These are phyloP conservation scores for Aspergillus oerlinghausenensis DNA, from an alignment of 2,329 filamentous ascomycete species.

Conservation along the genomic window DNA sequence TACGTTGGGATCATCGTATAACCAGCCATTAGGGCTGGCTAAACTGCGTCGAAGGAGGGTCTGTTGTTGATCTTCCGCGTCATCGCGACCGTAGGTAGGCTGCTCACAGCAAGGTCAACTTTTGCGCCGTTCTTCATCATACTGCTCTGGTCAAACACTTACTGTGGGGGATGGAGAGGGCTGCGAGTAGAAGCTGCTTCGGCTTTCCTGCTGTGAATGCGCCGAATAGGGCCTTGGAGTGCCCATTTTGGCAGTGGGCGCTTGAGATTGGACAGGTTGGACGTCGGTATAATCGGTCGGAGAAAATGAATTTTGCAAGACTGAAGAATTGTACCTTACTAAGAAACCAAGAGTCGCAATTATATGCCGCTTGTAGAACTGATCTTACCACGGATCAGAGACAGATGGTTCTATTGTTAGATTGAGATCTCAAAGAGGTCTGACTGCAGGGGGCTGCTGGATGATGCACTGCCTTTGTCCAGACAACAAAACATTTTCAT, in stretches of 20 bases:
- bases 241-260: background rate
- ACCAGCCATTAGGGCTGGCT: constrained; percentile 41
- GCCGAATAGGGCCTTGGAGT: constrained; percentile 1
- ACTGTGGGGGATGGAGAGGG: constrained; percentile 1
- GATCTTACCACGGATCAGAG: background rate
- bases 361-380: background rate
- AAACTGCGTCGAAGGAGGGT: constrained; percentile 31
- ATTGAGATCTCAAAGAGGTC: background rate
- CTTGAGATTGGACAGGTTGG: background rate
- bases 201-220: constrained; percentile 1
- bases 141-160: background rate
- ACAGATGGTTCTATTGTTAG: background rate
- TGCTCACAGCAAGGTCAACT: background rate
- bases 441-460: background rate
- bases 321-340: background rate
- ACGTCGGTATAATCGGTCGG: background rate
- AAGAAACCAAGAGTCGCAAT: background rate
- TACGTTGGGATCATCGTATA: constrained; percentile 46
- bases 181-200: constrained; percentile 7
- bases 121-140: too few relatives aligned
- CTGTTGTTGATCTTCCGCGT: constrained; percentile 16
- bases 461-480: background rate
- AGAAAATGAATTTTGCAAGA: background rate
- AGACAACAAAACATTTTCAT: background rate
- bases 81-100: constrained; percentile 7